Base-by-base conservation (phyloP, 495 filamentous ascomycete genomes). In the Podospora pseudoanserina region DNA sequence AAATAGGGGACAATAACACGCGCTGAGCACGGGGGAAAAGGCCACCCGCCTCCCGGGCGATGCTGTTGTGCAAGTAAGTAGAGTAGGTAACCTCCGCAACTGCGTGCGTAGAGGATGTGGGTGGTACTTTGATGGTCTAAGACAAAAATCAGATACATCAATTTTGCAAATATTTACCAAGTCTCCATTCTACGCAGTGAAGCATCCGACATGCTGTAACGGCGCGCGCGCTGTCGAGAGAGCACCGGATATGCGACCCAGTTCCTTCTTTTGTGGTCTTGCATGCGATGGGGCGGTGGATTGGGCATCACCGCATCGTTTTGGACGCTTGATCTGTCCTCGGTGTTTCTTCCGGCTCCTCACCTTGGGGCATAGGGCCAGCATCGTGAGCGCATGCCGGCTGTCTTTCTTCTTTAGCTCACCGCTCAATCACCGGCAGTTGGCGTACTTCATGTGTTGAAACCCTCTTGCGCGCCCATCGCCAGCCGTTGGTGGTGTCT, bases 291-390 rank as follows among this genome's bases (percentile, higher is more conserved):
- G n/a, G 34, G 60, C 16, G 15, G 23, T 32, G 60, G 63, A 56
- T 70, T 67, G 65, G 68, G 68, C 68, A 70, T 60, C 68, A 70
- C 66, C 68, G 68, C 68, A 70, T 70, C 11, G 54, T 15, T 23
- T 28, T 67, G 54, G 64, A n/a, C 20, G 32, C 23, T 49, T 70
- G 49, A 64, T 7, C 39, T 61, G n/a, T 30, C 49, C 55, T 54
- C 32, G 28, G 23, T 23, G 49, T 28, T 49, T 23, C 23, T 26
- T n/a, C 54, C 18, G 44, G 5, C 61, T 70, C 20, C 55, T 61
- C 65, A 70, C 61, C 65, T 64, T 67, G 39, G 30, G 9, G 67
- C 32, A 28, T 53, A 63, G 67, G 28, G 67, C 67, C 67, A 69
- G 58, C 67, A 63, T 65, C 61, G 64, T 63, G 57, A 57, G 30